Conservation (phyloP, 2,329 filamentous ascomycete genomes). For the Metarhizium humberi region DNA sequence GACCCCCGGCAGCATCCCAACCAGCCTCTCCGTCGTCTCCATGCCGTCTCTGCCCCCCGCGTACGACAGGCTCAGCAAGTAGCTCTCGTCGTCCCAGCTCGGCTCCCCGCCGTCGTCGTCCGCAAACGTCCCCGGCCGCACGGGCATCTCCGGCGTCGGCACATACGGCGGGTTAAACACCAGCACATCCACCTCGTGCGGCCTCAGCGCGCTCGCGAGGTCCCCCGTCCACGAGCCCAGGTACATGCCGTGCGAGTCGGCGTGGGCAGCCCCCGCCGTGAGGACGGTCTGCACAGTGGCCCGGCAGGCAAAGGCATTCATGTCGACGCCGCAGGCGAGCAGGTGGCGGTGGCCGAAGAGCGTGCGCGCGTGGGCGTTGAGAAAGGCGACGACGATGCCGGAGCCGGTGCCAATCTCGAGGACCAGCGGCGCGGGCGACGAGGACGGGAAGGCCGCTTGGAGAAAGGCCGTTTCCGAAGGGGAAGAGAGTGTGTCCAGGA, state of each 20-base stretch:
- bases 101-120: constrained; percentile 11
- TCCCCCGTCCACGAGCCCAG: constrained; percentile 63
- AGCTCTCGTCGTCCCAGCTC: constrained; percentile 70
- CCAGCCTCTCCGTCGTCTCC: constrained; percentile 78
- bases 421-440: constrained; percentile 47
- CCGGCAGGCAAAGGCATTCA: constrained; percentile 74
- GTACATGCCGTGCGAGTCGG: constrained; percentile 38
- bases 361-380: constrained; percentile 60
- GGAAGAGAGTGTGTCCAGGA: constrained; percentile 83
- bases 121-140: constrained; percentile 26
- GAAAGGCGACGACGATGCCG: constrained; percentile 85
- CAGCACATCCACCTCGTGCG: constrained; percentile 62
- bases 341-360: constrained; percentile 67
- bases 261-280: constrained; percentile 28
- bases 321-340: constrained; percentile 69
- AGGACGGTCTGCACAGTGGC: constrained; percentile 63
- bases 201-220: constrained; percentile 52
- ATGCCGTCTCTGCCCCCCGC: constrained; percentile 86
- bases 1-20: constrained; percentile 57
- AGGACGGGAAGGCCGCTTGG: constrained; percentile 43
- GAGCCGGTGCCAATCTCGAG: constrained; percentile 87
- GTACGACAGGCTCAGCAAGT: constrained; percentile 76
- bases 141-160: constrained; percentile 68
- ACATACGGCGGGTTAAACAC: constrained; percentile 98
- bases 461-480: constrained; percentile 61